Percentiles rank a stretch among this genome's conserved stretches.
Conservation (phyloP, 306 rosid species). For the Trichosanthes cucumerina region DNA sequence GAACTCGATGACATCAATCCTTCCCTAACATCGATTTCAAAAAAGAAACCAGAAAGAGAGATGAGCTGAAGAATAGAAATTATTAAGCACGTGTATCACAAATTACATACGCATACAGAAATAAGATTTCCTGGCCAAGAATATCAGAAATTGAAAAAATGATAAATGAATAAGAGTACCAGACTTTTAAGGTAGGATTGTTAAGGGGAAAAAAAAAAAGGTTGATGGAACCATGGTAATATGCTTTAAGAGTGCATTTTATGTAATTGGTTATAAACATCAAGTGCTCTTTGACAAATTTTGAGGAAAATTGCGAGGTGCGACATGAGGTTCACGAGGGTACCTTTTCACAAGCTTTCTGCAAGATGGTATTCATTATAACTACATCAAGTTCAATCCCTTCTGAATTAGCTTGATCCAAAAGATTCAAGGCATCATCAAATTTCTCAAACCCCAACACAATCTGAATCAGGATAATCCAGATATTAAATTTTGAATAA, state of each 20-base stretch:
- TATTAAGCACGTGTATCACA: not conserved
- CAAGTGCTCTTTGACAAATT: not conserved
- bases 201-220: too few species aligned
- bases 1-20: slow-evolving; percentile 66
- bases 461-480: slow-evolving; percentile 43
- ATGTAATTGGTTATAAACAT: not conserved
- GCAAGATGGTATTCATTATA: slow-evolving; percentile 52
- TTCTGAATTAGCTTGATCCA: slow-evolving; percentile 55
- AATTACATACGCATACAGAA: not conserved
- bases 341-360: slow-evolving; percentile 52
- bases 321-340: slow-evolving; percentile 1
- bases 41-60: not conserved
- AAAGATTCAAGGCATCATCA: slow-evolving; percentile 36
- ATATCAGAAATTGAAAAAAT: not conserved
- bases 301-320: not conserved
- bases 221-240: not conserved
- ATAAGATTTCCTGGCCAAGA: not conserved
- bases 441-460: slow-evolving; percentile 40
- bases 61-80: not conserved
- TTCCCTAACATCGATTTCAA: slow-evolving; percentile 31
- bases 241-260: not conserved
- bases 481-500: not conserved
- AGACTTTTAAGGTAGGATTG: not conserved
- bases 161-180: not conserved
- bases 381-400: slow-evolving; percentile 44